Evolutionary conservation across 129 eudicot genomes (phyloP).

Genomic region (Daucus carota): DNA sequence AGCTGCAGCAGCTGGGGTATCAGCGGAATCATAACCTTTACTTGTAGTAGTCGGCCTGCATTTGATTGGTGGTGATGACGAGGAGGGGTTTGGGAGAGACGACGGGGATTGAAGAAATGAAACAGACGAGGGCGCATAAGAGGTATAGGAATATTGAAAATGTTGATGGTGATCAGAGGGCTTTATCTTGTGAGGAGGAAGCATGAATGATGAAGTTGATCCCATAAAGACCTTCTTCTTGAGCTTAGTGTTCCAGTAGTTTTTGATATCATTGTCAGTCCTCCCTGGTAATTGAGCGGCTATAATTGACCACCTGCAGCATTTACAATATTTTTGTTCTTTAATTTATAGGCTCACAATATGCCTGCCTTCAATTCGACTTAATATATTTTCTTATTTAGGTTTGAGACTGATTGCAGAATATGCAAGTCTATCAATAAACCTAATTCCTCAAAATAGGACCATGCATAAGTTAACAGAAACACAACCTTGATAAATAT

Average conservation of each 20-base stretch:
- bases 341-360: not conserved
- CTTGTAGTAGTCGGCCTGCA: conserved; percentile 5
- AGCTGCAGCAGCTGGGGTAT: not conserved
- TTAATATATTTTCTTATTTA: not conserved
- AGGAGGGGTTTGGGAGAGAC: not conserved
- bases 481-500: not conserved
- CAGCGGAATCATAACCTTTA: not conserved
- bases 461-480: not conserved
- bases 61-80: conserved; percentile 19
- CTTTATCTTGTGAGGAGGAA: conserved; percentile 5
- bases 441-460: not conserved
- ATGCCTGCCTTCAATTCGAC: not conserved
- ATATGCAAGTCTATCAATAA: not conserved
- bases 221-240: conserved; percentile 66
- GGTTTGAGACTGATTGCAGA: not conserved
- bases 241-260: conserved; percentile 97
- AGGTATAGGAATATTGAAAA: not conserved
- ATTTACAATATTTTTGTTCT: not conserved
- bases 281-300: conserved; percentile 97
- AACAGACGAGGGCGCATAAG: conserved; percentile 10
- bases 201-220: conserved; percentile 9
- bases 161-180: conserved; percentile 23
- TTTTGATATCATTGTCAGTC: conserved; percentile 94
- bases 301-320: conserved; percentile 93
- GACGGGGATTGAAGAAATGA: conserved; percentile 27